Base-by-base conservation (phyloP, 495 filamentous ascomycete genomes). In the Aspergillus sparsus region DNA sequence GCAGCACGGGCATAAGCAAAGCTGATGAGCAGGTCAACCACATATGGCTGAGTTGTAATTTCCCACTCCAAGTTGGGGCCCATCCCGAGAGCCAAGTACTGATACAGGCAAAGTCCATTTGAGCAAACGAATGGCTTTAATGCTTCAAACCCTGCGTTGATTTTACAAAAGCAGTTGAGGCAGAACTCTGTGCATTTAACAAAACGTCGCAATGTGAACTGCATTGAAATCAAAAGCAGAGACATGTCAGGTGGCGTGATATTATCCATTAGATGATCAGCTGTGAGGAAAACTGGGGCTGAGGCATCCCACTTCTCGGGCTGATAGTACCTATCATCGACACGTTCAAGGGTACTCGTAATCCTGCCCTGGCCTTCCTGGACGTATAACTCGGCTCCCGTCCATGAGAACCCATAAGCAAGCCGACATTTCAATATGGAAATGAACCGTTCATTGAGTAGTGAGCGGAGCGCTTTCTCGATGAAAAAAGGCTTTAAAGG, bases 71-170 rank as follows among this genome's bases (percentile, higher is more conserved):
- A 83, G 66, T 85, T 90, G 2, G 91, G 87, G 0, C 93, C 93
- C 69, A 96, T 87, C 0, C 91, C 92, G 31, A 94, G 79, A n/a
- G 82, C 81, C 84, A 97, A 89, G 75, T 95, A 97, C 66, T 98
- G 93, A 63, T 91, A 94, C 2, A 96, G 75, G 67, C 93, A 98
- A 7, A 98, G 79, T 4, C 81, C 82, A 16, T 85, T 83, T 32
- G 83, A 85, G 78, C 93, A 98, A 16, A 97, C 91, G 65, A 94
- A 97, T 0, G 93, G 93, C 60, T 92, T 93, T 45, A 98, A 76
- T n/a, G 93, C 88, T 63, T 93, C 90, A 49, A 96, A 89, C 7
- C 84, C 82, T 6, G 80, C 81, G n/a, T 83, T 69, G 34, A 90
- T 79, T 66, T 82, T 89, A 65, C 83, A 82, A 69, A 96, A 90